phyloP scores from a whole-genome alignment of 2,329 filamentous ascomycete species.

The Ambrosiella xylebori region DNA sequence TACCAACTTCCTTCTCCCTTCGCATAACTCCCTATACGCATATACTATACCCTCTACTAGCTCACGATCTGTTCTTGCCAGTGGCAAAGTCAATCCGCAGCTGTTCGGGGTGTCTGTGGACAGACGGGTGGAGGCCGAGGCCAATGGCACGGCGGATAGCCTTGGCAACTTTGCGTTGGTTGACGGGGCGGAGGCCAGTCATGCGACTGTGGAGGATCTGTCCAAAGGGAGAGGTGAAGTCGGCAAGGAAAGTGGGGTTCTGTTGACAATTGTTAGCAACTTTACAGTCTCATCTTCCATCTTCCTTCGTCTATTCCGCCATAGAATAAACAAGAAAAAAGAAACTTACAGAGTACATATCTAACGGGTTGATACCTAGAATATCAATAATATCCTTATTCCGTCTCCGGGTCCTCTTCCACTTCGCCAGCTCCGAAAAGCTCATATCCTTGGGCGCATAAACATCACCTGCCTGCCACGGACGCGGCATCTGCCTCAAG shows the following conservation, averaged over 20 bases:
- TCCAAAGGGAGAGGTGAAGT: constrained; percentile 72
- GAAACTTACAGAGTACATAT: constrained; percentile 67
- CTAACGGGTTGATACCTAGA: constrained; percentile 60
- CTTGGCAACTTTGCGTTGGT: constrained; percentile 86
- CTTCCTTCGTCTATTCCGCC: not conserved
- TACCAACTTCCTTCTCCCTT: not conserved
- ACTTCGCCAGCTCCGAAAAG: constrained; percentile 63
- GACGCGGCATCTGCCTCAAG: constrained; percentile 47
- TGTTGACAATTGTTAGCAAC: constrained; percentile 21
- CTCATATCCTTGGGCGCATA: constrained; percentile 83
- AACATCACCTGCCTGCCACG: constrained; percentile 64
- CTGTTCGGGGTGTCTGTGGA: constrained; percentile 76
- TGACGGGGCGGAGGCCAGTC: constrained; percentile 70
- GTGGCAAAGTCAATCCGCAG: constrained; percentile 29
- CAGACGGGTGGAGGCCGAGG: constrained; percentile 78
- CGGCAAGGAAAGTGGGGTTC: constrained; percentile 86
- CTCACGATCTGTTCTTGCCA: not conserved
- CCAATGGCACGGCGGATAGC: constrained; percentile 79
- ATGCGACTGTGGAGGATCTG: constrained; percentile 61
- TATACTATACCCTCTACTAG: not conserved
- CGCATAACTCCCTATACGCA: not conserved
- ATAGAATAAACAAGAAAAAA: too few relatives aligned
- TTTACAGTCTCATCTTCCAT: not conserved
- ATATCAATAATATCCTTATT: constrained; percentile 60
- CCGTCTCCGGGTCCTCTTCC: constrained; percentile 42